A percentile compares a stretch with the other conserved stretches of the same genome.
Conservation (phyloP, 2,329 filamentous ascomycete species). For the Hypoxylon sp. region DNA sequence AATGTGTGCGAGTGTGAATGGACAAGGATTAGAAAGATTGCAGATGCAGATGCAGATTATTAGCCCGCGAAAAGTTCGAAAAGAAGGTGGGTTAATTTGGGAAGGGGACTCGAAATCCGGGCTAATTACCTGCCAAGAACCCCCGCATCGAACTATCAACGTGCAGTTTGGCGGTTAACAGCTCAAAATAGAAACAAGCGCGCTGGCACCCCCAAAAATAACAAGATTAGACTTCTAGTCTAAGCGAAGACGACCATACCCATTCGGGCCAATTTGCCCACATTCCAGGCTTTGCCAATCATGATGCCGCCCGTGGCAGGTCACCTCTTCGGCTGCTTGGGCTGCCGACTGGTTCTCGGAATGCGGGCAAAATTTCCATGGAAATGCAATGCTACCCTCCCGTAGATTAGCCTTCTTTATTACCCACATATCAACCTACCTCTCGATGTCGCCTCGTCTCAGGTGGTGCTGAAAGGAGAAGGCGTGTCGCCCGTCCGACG, state of each 20-base stretch:
- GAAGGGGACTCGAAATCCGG: conserved; percentile 25
- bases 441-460: conserved; percentile 40
- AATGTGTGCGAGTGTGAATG: conserved; percentile 2
- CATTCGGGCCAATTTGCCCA: conserved; percentile 41
- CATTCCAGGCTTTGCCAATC: conserved; percentile 28
- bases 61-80: conserved; percentile 23
- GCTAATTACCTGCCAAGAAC: conserved; percentile 17
- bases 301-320: conserved; percentile 16
- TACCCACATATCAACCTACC: conserved; percentile 8
- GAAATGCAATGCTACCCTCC: conserved; percentile 37
- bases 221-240: conserved; percentile 26
- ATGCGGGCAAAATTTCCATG: conserved; percentile 38
- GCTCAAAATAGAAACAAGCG: conserved; percentile 51
- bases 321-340: conserved; percentile 11
- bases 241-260: conserved; percentile 29
- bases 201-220: conserved; percentile 37
- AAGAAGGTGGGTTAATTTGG: conserved; percentile 46
- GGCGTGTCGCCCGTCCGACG: conserved; percentile 46
- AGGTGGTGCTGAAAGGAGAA: conserved; percentile 39
- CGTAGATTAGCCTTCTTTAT: conserved; percentile 34
- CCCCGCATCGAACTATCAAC: conserved; percentile 6
- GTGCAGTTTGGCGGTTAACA: conserved; percentile 39
- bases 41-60: conserved; percentile 17
- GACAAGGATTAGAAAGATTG: conserved; percentile 12
- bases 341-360: conserved; percentile 25